phyloP scores from a whole-genome alignment of 441 rosid genomes.

The Pelargonium australe region DNA sequence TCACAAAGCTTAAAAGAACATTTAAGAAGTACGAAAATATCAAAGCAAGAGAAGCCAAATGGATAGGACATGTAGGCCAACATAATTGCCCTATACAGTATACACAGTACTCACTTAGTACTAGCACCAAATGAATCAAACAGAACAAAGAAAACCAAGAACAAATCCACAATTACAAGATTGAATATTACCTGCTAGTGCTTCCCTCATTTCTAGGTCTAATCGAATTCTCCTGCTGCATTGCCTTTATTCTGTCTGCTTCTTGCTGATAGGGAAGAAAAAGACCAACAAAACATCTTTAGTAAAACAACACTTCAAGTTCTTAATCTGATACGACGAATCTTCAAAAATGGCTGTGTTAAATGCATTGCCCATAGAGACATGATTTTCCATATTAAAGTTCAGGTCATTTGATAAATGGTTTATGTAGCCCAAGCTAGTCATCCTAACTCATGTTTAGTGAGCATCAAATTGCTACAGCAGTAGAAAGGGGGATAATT shows the following conservation, averaged over 20 bases:
- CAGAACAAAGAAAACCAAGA: neutral
- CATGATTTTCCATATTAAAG: neutral
- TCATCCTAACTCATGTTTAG: neutral
- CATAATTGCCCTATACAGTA: neutral
- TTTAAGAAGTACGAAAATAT: neutral
- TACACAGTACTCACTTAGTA: neutral
- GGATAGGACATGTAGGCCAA: neutral
- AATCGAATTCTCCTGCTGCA: slow-evolving; percentile 36
- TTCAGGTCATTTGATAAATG: neutral
- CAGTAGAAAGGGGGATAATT: neutral
- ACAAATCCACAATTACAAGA: slow-evolving; percentile 8
- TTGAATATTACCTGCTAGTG: slow-evolving; percentile 37
- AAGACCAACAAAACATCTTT: slow-evolving; percentile 11
- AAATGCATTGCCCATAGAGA: neutral
- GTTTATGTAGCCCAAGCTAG: neutral
- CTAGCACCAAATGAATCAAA: neutral
- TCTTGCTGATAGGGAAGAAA: slow-evolving; percentile 44
- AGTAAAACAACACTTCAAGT: slow-evolving; percentile 13
- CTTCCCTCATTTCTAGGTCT: slow-evolving; percentile 28
- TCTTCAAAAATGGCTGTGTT: slow-evolving; percentile 3
- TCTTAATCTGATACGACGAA: neutral
- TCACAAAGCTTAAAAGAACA: neutral
- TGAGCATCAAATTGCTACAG: neutral
- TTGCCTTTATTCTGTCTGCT: slow-evolving; percentile 50
- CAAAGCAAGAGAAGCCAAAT: neutral